These are phyloP conservation scores for Monilinia fructicola DNA, from an alignment of 2,329 filamentous ascomycete species.

Conservation along the genomic window DNA sequence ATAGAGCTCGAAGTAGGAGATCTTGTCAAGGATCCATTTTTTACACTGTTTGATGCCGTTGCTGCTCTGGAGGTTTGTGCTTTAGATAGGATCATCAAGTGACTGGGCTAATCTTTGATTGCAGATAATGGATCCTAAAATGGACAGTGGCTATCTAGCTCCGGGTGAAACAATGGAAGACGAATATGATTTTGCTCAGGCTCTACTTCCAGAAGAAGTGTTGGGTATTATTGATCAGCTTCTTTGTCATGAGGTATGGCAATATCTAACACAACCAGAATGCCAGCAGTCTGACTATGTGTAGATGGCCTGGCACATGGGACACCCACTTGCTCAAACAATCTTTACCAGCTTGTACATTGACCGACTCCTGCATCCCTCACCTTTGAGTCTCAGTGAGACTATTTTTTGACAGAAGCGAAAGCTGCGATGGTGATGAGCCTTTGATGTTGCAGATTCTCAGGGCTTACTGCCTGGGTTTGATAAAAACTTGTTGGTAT, in stretches of 20 bases:
- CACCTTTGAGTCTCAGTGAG: slow-evolving; percentile 57
- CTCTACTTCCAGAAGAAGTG: slow-evolving; percentile 73
- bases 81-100: neutral
- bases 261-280: neutral
- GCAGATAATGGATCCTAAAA: slow-evolving; percentile 98
- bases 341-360: slow-evolving; percentile 91
- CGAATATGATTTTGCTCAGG: slow-evolving; percentile 70
- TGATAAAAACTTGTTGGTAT: slow-evolving; percentile 79
- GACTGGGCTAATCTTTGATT: slow-evolving; percentile 1
- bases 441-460: slow-evolving; percentile 63
- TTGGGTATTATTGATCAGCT: slow-evolving; percentile 94
- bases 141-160: slow-evolving; percentile 88
- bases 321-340: slow-evolving; percentile 93
- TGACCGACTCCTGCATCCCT: slow-evolving; percentile 74
- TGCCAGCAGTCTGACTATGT: slow-evolving; percentile 19
- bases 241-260: slow-evolving; percentile 74
- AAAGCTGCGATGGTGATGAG: slow-evolving; percentile 39
- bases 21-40: slow-evolving; percentile 89
- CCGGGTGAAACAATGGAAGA: slow-evolving; percentile 81
- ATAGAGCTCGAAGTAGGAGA: slow-evolving; percentile 75
- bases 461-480: slow-evolving; percentile 79
- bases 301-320: slow-evolving; percentile 93
- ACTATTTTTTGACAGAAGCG: slow-evolving; percentile 33
- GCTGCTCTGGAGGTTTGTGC: slow-evolving; percentile 70
- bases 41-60: slow-evolving; percentile 92